Evolutionary conservation across 768 basidiomycete genomes (phyloP), one percentile per base, ranked within the genome.

Genomic region (Panaeolus cyanescens): DNA sequence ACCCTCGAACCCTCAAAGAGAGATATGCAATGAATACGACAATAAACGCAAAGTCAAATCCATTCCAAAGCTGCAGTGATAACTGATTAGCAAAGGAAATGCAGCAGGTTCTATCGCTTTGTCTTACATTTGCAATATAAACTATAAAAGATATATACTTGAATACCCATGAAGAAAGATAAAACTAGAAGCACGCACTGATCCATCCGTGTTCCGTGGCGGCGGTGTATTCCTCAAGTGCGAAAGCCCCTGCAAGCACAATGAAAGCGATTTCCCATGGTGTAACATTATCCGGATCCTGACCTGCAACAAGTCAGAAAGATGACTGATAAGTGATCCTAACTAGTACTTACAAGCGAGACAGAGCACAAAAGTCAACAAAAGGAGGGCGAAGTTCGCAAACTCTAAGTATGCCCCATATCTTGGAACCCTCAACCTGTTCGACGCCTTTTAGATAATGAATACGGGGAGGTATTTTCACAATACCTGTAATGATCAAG

Each of bases 141-240:
- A 95, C 93, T 82, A 53, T n/a, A 59, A 34, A 32, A 34, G 6
- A 50, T 25, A 50, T n/a, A 25, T 25, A 33, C 62, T 45, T 62
- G 33, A 25, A 45, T 28, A 7, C 5, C 34, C 34, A 56, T 7
- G 5, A 54, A 60, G 36, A 50, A 55, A n/a, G 22, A 57, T 19
- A 57, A 61, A 32, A 61, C 39, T 3, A 28, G 45, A 13, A 3
- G 10, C 45, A 58, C 92, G 75, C 68, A 93, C 93, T 88, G 45
- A 84, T 83, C 92, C 91, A 95, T 25, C 95, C 93, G 68, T 95
- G 88, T 71, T 95, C 93, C 55, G 85, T 92, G 1, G 90, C 85
- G 4, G 92, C 85, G 0, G 94, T 93, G 71, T 96, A 95, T 73
- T 96, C 95, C 62, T 92, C 91, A 36, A 97, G 72, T 4, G 88